These are phyloP conservation scores for Alternaria hordeiaustralica DNA, from an alignment of 2,329 filamentous ascomycete genomes.

Conservation along the genomic window DNA sequence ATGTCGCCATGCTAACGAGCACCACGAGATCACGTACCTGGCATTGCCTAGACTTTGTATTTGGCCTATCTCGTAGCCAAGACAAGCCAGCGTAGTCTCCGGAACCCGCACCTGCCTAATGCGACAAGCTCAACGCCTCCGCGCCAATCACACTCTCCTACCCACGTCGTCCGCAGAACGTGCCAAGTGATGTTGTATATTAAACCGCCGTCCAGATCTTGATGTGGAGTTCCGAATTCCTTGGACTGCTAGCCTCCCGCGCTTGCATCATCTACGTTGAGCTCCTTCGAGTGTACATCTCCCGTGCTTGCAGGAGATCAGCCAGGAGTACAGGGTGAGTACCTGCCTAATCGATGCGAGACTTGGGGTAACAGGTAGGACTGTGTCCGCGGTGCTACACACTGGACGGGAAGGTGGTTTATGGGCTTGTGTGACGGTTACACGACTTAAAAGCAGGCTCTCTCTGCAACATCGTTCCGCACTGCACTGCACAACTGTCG, in stretches of 20 bases:
- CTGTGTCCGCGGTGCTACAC: conserved; percentile 12
- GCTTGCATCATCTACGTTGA: conserved; percentile 16
- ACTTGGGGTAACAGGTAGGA: conserved; percentile 10
- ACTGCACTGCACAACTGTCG: not conserved
- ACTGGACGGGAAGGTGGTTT: conserved; percentile 30
- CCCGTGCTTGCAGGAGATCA: conserved; percentile 27
- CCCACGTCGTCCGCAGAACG: conserved; percentile 6
- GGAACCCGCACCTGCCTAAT: conserved; percentile 12
- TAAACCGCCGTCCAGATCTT: conserved; percentile 32
- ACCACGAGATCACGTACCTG: conserved; percentile 18
- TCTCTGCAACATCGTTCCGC: not conserved
- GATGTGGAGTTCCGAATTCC: conserved; percentile 1
- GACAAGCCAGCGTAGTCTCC: conserved; percentile 9
- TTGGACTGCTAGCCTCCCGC: conserved; percentile 26
- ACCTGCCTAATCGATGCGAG: conserved; percentile 34
- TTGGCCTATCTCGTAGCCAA: conserved; percentile 16
- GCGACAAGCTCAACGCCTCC: conserved; percentile 9
- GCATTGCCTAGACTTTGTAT: conserved; percentile 14
- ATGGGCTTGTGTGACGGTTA: not conserved
- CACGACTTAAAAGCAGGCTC: conserved; percentile 21
- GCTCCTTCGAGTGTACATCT: conserved; percentile 25
- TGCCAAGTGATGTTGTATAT: conserved; percentile 37
- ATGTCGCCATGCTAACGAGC: conserved; percentile 14
- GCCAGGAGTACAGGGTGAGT: conserved; percentile 7
- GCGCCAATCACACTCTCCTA: conserved; percentile 22